Evolutionary conservation across 768 basidiomycete species (phyloP).

Genomic region (Candolleomyces eurysporus): DNA sequence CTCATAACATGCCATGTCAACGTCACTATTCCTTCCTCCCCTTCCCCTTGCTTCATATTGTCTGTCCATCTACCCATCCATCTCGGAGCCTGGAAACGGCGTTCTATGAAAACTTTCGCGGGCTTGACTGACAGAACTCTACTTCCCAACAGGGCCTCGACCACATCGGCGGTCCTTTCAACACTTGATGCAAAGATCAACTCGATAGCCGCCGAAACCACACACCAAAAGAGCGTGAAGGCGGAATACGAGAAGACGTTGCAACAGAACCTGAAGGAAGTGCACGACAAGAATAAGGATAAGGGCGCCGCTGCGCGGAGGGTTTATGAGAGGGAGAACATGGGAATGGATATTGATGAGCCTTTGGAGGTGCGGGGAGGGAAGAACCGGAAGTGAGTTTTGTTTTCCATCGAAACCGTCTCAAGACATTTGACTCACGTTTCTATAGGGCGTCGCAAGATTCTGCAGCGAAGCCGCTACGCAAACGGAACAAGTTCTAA

Average conservation of each 20-base stretch:
- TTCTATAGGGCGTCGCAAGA: constrained; percentile 38
- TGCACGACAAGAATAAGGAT: constrained; percentile 63
- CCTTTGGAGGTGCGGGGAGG: constrained; percentile 41
- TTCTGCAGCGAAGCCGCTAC: constrained; percentile 41
- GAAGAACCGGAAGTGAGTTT: constrained; percentile 62
- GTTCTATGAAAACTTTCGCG: too few relatives aligned
- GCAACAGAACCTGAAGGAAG: constrained; percentile 56
- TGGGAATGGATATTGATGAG: constrained; percentile 70
- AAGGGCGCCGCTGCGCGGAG: constrained; percentile 26
- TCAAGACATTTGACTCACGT: neutral
- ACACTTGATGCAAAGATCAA: constrained; percentile 72
- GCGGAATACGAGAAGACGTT: constrained; percentile 56
- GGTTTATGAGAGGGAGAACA: constrained; percentile 30
- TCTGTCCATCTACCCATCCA: neutral
- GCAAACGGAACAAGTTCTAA: constrained; percentile 61
- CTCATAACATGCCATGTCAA: too few relatives aligned
- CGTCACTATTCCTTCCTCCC: too few relatives aligned
- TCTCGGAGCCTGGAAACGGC: neutral
- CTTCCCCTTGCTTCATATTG: too few relatives aligned
- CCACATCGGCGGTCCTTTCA: constrained; percentile 65
- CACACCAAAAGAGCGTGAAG: constrained; percentile 37
- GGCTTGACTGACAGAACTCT: constrained; percentile 1
- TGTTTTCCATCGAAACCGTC: constrained; percentile 5
- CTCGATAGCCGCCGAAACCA: constrained; percentile 46
- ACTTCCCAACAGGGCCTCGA: constrained; percentile 53